Conservation (phyloP, 2,329 filamentous ascomycete genomes). For the Lachnellula suecica region DNA sequence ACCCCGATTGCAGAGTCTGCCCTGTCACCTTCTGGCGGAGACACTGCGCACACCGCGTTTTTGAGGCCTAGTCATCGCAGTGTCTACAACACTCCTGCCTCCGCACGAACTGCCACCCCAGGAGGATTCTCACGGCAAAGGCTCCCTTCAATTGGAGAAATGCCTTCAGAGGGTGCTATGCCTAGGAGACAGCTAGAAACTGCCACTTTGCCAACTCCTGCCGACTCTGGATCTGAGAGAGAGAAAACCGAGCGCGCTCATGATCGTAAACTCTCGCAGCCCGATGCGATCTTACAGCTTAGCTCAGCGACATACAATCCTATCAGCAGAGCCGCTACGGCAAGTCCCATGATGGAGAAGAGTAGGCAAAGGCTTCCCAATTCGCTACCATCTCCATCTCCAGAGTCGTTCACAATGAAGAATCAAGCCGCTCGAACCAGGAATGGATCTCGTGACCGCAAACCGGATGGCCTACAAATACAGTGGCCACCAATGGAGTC, state of each 20-base stretch:
- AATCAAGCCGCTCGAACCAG: constrained; percentile 61
- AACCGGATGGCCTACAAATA: constrained; percentile 72
- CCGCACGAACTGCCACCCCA: constrained; percentile 61
- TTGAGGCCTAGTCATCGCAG: constrained; percentile 66
- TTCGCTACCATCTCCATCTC: constrained; percentile 67
- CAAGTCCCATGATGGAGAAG: constrained; percentile 62
- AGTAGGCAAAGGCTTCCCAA: constrained; percentile 43
- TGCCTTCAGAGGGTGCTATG: constrained; percentile 51
- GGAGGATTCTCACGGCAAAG: constrained; percentile 61
- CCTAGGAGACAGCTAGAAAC: constrained; percentile 39
- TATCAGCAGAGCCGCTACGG: constrained; percentile 54
- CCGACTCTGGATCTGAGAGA: constrained; percentile 46
- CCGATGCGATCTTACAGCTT: constrained; percentile 36
- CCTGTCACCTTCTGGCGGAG: constrained; percentile 66
- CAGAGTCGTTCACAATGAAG: constrained; percentile 60
- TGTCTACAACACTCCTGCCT: constrained; percentile 67
- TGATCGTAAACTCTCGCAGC: constrained; percentile 30
- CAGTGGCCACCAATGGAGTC: constrained; percentile 53
- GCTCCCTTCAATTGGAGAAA: constrained; percentile 78
- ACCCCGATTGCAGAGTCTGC: constrained; percentile 86
- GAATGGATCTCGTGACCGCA: constrained; percentile 75
- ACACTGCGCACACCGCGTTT: constrained; percentile 64
- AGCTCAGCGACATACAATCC: constrained; percentile 34
- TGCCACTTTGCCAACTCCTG: constrained; percentile 40
- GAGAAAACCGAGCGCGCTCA: constrained; percentile 37